phyloP scores from a whole-genome alignment of 2,329 filamentous ascomycete genomes.

The Ilyonectria sp. region DNA sequence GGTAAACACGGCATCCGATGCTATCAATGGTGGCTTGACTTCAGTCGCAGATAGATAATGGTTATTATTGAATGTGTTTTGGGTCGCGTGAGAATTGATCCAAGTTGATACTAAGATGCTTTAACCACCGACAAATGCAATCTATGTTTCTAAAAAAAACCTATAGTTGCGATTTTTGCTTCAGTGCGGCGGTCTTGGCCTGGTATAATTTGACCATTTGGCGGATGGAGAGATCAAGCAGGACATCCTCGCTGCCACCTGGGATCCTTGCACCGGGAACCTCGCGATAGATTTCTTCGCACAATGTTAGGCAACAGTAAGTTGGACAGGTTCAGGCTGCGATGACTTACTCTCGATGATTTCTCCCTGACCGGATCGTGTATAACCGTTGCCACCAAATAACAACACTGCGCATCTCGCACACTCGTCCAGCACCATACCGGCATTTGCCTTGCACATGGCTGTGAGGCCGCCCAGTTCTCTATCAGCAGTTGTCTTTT shows the following conservation, averaged over 20 bases:
- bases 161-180: not conserved
- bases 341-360: conserved; percentile 74
- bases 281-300: conserved; percentile 49
- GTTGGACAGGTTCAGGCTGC: conserved; percentile 14
- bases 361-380: conserved; percentile 78
- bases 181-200: conserved; percentile 6
- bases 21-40: not conserved
- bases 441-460: conserved; percentile 80
- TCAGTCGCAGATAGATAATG: not conserved
- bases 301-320: not conserved
- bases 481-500: conserved; percentile 70
- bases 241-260: conserved; percentile 45
- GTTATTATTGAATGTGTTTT: too few species aligned
- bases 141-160: not conserved
- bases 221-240: conserved; percentile 42
- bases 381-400: conserved; percentile 83
- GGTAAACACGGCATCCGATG: not conserved
- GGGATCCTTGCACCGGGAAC: conserved; percentile 45
- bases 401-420: conserved; percentile 78
- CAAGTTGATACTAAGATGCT: too few species aligned
- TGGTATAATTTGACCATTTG: conserved; percentile 43
- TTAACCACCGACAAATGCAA: too few species aligned
- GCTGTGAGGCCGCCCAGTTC: conserved; percentile 81
- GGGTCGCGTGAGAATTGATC: too few species aligned
- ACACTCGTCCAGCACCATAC: conserved; percentile 80